Evolutionary conservation across 305 asterid genomes (phyloP), one percentile per base, ranked within the genome.

Genomic region (Nicotiana rustica): DNA sequence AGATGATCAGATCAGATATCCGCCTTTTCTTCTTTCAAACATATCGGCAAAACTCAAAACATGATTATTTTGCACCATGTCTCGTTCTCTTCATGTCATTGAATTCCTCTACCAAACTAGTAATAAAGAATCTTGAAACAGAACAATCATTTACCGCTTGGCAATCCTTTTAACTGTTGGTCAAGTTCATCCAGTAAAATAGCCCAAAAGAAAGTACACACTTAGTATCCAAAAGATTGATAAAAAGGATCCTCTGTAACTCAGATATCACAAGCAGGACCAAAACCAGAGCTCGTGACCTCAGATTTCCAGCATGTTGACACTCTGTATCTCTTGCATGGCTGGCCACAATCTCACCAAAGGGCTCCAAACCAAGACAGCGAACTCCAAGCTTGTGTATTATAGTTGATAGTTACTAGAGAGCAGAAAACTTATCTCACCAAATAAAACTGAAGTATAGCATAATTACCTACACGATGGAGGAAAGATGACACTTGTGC

Each of bases 1-100:
- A 35, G 14, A 47, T 47, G 55, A 47, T 47, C 55, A 47, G 10
- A 47, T 47, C 55, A 25, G 25, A 25, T 25, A 25, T 47, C 55
- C 10, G 55, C 55, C 13, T 47, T 44, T 47, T 47, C 55, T 83
- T 82, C 55, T 9, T 47, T 47, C 75, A 86, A 87, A 70, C 35
- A 33, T 3, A 33, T 25, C 3, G 35, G 35, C 35, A 33, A 33
- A 33, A 33, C 35, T 33, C 25, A 4, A 33, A 3, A 33, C 57
- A 78, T 87, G 83, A 85, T 85, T 89, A 84, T 86, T 87, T 87
- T 82, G 47, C 83, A 84, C 91, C 87, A 84, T 84, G 25, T 80
- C 68, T 31, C 85, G 55, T 86, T 67, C 90, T 86, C 84, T 83
- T 85, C 83, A 68, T 62, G 83, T 56, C 86, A 84, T 77, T 55